These are phyloP conservation scores for Luvunga scandens DNA, from an alignment of 345 rosid genomes.

Conservation along the genomic window DNA sequence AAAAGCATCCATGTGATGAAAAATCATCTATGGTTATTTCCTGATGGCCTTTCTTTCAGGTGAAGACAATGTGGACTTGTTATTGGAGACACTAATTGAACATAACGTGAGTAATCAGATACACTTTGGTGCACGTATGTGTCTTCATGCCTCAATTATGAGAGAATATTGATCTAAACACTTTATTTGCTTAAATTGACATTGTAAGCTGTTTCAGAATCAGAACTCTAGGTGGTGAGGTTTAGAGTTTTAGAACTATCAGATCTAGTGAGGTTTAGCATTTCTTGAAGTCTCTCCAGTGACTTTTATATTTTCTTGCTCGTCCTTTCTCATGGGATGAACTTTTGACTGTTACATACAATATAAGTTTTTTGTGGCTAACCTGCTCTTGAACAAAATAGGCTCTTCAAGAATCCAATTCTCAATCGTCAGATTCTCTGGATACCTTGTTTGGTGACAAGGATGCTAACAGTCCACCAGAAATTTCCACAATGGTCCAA, in stretches of 20 bases:
- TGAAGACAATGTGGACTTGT: slow-evolving; percentile 59
- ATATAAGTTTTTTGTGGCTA: background rate
- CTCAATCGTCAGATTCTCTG: slow-evolving; percentile 37
- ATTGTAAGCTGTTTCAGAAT: background rate
- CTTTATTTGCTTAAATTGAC: background rate
- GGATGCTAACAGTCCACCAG: slow-evolving; percentile 27
- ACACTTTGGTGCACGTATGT: background rate
- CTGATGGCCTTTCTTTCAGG: slow-evolving; percentile 43
- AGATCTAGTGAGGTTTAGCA: background rate
- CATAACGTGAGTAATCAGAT: slow-evolving; percentile 40
- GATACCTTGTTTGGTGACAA: slow-evolving; percentile 40
- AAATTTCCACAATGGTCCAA: slow-evolving; percentile 24
- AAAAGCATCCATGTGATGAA: background rate
- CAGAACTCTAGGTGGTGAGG: background rate
- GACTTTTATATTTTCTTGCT: background rate
- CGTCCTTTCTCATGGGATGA: background rate
- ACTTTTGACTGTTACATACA: background rate
- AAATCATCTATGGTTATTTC: background rate
- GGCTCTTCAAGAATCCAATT: slow-evolving; percentile 29
- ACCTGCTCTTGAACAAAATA: slow-evolving; percentile 24
- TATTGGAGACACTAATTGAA: slow-evolving; percentile 64
- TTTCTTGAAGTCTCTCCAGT: background rate
- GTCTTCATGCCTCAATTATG: background rate
- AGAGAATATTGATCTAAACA: background rate
- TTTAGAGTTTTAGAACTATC: background rate